phyloP scores from a whole-genome alignment of 306 rosid genomes.

The Pueraria montana region DNA sequence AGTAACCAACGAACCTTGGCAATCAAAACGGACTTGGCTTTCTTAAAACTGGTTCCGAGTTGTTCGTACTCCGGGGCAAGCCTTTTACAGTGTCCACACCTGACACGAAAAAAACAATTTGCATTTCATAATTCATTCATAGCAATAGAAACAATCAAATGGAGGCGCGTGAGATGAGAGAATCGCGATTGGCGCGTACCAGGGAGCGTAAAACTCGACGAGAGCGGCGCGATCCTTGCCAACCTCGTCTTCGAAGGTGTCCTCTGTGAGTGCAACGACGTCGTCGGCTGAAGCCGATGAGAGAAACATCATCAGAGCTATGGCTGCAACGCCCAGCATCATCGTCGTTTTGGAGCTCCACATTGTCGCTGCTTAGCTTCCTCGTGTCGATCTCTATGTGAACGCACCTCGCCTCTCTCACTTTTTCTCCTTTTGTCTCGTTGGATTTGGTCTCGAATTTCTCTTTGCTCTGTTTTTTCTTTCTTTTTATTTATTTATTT shows the following conservation, averaged over 20 bases:
- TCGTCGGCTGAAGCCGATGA: constrained; percentile 71
- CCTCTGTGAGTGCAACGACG: constrained; percentile 73
- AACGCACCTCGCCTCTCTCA: background rate
- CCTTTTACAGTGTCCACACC: constrained; percentile 98
- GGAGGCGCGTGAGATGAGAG: constrained; percentile 20
- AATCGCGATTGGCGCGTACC: constrained; percentile 53
- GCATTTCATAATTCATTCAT: background rate
- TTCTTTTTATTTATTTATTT: too few relatives aligned
- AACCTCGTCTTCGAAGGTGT: constrained; percentile 74
- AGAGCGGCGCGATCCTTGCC: constrained; percentile 90
- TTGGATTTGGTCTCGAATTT: too few relatives aligned
- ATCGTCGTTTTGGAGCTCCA: constrained; percentile 41
- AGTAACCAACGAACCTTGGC: constrained; percentile 66
- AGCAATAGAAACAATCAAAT: background rate
- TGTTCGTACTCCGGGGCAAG: constrained; percentile 93
- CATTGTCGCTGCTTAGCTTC: constrained; percentile 52
- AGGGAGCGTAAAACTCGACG: constrained; percentile 95
- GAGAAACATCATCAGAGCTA: constrained; percentile 51
- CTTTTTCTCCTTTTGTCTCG: too few relatives aligned
- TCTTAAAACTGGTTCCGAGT: constrained; percentile 79
- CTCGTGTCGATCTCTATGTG: background rate
- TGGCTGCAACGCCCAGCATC: constrained; percentile 47
- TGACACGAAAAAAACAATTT: constrained; percentile 36
- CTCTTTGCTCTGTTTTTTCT: too few relatives aligned
- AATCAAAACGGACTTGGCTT: constrained; percentile 71